Base-by-base conservation (phyloP, 352 stramenopile genomes). In the Phytophthora vignae region DNA sequence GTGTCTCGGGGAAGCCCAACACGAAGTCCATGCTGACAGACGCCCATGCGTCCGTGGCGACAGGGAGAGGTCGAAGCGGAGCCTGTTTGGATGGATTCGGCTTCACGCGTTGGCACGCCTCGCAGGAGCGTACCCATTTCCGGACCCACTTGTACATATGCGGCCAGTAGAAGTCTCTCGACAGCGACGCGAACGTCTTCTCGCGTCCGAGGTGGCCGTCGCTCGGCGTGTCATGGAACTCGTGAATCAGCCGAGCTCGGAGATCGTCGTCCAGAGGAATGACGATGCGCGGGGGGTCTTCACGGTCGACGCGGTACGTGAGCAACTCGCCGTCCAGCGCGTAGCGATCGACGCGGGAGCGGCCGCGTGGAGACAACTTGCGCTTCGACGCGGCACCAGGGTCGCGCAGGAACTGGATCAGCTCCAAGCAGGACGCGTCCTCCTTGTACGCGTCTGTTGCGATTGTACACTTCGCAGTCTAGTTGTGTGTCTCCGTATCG, bases 401-500 rank as follows among this genome's bases (percentile, higher is more conserved):
- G 22, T 25, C 22, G 1, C 22, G 22, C 22, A 25, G 2, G 22
- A 25, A 25, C 22, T 25, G 22, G 22, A 25, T 25, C 22, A 25
- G 22, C 22, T 25, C 22, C 22, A 25, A 25, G 22, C 22, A 25
- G 22, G 22, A 25, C 22, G 22, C 22, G 22, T 25, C 22, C 22
- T 27, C 22, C 8, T 56, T 17, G 50, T 56, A 56, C 50, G 50
- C 25, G 50, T 27, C 50, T 11, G n/a, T n/a, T n/a, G n/a, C n/a
- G n/a, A n/a, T n/a, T n/a, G n/a, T n/a, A n/a, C n/a, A n/a, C n/a
- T n/a, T n/a, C n/a, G n/a, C n/a, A n/a, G n/a, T n/a, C n/a, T n/a
- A n/a, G n/a, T n/a, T n/a, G n/a, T n/a, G n/a, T n/a, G n/a, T n/a
- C n/a, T n/a, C n/a, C n/a, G n/a, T n/a, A n/a, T n/a, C n/a, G n/a